Conservation (phyloP, 2,329 filamentous ascomycete genomes). For the Pseudogymnoascus sp. region DNA sequence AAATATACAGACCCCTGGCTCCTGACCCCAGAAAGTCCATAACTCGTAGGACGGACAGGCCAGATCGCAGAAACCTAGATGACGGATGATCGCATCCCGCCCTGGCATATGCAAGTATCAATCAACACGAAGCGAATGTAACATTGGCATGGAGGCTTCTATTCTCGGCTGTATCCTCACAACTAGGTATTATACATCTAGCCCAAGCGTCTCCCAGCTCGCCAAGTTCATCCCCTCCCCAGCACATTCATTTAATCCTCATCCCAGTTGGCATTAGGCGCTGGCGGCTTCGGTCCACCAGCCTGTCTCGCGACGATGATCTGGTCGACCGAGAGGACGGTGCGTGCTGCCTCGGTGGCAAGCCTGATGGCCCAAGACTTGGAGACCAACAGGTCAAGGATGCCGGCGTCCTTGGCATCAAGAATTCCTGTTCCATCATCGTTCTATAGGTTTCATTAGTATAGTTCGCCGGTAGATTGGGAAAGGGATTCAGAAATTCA, state of each 20-base stretch:
- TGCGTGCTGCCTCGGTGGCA: slow-evolving; percentile 89
- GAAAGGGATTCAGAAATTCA: background rate
- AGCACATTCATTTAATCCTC: slow-evolving; percentile 29
- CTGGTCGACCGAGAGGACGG: slow-evolving; percentile 92
- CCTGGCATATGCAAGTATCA: background rate
- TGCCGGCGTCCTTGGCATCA: slow-evolving; percentile 80
- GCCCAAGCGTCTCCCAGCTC: slow-evolving; percentile 20
- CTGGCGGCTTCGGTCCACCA: slow-evolving; percentile 92
- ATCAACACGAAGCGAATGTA: background rate
- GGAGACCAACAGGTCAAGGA: slow-evolving; percentile 82
- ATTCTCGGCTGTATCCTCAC: slow-evolving; percentile 12
- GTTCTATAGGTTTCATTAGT: slow-evolving; percentile 44
- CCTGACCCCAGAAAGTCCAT: background rate
- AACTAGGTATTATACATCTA: slow-evolving; percentile 27
- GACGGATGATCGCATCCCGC: background rate
- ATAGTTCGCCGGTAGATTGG: background rate
- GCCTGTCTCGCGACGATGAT: slow-evolving; percentile 98
- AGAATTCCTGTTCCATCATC: slow-evolving; percentile 73
- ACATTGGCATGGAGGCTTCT: background rate
- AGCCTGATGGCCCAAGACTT: slow-evolving; percentile 98
- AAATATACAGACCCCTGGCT: background rate
- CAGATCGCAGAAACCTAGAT: background rate
- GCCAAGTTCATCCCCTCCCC: slow-evolving; percentile 14
- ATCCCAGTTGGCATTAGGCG: slow-evolving; percentile 65
- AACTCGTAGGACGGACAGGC: background rate